These are phyloP conservation scores for Hypoxylon sp. DNA, from an alignment of 2,329 filamentous ascomycete species.

Conservation along the genomic window DNA sequence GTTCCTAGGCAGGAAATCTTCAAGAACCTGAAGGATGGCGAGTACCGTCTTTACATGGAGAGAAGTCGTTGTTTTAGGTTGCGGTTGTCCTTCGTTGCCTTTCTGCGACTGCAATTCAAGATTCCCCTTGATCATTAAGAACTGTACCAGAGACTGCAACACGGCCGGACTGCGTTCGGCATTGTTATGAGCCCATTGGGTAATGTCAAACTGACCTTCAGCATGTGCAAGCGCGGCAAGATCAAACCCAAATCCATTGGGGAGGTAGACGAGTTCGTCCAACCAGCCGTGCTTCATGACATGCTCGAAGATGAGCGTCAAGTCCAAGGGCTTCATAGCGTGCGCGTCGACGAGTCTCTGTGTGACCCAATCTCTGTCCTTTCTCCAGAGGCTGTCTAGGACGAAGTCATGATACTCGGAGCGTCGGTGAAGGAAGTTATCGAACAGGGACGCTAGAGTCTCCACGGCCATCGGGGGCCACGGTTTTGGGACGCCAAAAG, in stretches of 20 bases:
- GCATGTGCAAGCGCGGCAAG: conserved; percentile 86
- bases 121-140: conserved; percentile 83
- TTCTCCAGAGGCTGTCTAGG: conserved; percentile 88
- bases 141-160: conserved; percentile 76
- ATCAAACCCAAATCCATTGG: conserved; percentile 87
- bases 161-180: conserved; percentile 73
- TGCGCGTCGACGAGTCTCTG: conserved; percentile 81
- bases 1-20: conserved; percentile 70
- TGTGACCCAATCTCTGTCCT: conserved; percentile 87
- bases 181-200: conserved; percentile 80
- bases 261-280: conserved; percentile 78
- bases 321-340: conserved; percentile 71
- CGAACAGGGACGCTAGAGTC: conserved; percentile 79
- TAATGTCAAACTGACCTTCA: conserved; percentile 79
- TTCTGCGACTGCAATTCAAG: conserved; percentile 81
- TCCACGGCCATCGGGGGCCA: conserved; percentile 80
- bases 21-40: conserved; percentile 79
- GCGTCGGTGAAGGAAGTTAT: conserved; percentile 82
- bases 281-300: conserved; percentile 85
- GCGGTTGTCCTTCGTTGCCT: conserved; percentile 66
- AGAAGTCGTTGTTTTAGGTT: conserved; percentile 71
- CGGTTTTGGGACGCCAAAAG: conserved; percentile 78
- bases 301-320: conserved; percentile 78
- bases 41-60: conserved; percentile 87
- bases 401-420: conserved; percentile 86